Evolutionary conservation across 257 asterid species (phyloP).

Genomic region (Verbena officinalis): DNA sequence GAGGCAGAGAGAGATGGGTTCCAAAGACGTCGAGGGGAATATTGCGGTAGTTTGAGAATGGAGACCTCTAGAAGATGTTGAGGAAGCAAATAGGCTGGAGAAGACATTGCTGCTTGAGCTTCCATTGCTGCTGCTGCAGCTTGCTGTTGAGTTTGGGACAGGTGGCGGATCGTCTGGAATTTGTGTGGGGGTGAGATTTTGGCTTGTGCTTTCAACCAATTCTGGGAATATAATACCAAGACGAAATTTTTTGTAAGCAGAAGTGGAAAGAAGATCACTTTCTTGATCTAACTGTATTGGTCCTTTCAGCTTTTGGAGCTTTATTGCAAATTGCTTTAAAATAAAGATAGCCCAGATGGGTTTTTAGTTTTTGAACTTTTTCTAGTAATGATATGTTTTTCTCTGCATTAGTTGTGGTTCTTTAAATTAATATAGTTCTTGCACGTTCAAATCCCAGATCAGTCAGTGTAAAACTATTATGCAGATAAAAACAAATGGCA

Average conservation of each 20-base stretch:
- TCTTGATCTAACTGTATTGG: conserved; percentile 21
- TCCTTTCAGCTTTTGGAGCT: conserved; percentile 44
- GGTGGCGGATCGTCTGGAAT: conserved; percentile 44
- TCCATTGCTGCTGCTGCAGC: conserved; percentile 48
- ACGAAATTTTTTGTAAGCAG: conserved; percentile 27
- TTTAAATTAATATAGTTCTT: conserved; percentile 11
- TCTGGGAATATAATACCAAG: conserved; percentile 42
- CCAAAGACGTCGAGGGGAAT: too few species aligned
- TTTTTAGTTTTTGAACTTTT: conserved; percentile 32
- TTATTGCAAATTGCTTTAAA: conserved; percentile 38
- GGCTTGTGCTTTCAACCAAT: conserved; percentile 38
- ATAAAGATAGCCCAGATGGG: conserved; percentile 38
- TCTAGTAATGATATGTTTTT: conserved; percentile 13
- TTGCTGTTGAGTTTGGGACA: conserved; percentile 37
- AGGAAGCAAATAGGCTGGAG: conserved; percentile 71
- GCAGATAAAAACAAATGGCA: conserved; percentile 43
- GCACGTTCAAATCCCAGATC: conserved; percentile 31
- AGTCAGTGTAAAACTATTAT: conserved; percentile 27
- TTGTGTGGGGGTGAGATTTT: conserved; percentile 35
- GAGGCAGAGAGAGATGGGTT: conserved; percentile 64
- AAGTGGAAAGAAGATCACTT: conserved; percentile 41
- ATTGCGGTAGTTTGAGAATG: conserved; percentile 50
- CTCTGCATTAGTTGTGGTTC: conserved; percentile 21
- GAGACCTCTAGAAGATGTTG: conserved; percentile 50
- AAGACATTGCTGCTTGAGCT: conserved; percentile 58